Evolutionary conservation across 305 asterid genomes (phyloP).

Genomic region (Fraxinus angustifolia): DNA sequence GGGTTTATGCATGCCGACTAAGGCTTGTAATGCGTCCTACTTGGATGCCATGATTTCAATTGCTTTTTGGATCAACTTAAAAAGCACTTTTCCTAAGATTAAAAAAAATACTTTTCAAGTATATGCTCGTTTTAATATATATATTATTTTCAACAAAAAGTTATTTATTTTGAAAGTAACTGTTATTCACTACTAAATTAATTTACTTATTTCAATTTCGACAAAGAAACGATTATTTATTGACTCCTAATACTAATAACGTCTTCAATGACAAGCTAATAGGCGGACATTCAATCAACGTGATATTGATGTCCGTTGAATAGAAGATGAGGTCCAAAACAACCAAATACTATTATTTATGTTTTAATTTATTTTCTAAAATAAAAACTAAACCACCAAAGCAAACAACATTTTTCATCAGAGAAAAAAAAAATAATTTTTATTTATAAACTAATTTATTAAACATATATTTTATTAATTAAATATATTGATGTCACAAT

Average conservation of each 20-base stretch:
- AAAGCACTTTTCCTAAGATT: background rate
- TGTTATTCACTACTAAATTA: background rate
- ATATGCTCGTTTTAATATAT: no score
- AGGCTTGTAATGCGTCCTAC: background rate
- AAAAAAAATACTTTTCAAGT: background rate
- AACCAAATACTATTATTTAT: background rate
- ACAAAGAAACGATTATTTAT: no score
- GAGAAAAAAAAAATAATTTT: no score
- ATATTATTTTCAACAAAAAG: background rate
- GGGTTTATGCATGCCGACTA: background rate
- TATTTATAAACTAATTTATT: no score
- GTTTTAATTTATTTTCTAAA: background rate
- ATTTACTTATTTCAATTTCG: background rate
- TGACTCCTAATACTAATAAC: background rate
- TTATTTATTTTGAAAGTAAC: background rate
- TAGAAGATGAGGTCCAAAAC: background rate
- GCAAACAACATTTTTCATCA: background rate
- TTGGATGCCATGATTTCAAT: background rate
- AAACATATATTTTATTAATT: no score
- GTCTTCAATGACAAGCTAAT: no score
- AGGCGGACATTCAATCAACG: background rate
- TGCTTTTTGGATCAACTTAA: background rate
- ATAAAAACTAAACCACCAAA: background rate
- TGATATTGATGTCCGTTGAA: background rate
- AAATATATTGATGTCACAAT: no score